These are phyloP conservation scores for Pouteria campechiana DNA, from an alignment of 179 eudicot genomes.

Conservation along the genomic window DNA sequence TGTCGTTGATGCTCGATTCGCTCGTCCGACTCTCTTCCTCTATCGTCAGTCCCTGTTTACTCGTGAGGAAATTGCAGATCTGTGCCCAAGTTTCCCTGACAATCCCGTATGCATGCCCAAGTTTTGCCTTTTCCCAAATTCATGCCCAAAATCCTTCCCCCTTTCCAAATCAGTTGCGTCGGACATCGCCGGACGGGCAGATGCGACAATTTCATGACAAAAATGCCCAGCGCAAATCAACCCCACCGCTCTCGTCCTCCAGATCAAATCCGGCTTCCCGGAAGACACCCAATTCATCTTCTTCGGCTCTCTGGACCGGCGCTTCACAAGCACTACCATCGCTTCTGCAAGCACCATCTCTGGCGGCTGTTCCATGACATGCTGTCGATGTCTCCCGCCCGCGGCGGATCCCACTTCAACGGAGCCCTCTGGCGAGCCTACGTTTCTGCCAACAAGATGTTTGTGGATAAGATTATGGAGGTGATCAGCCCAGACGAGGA, in stretches of 20 bases:
- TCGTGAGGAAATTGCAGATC: no score
- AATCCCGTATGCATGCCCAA: no score
- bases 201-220: no score
- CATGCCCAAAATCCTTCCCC: no score
- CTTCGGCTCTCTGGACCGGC: slow-evolving; percentile 44
- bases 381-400: slow-evolving; percentile 31
- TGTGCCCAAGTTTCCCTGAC: no score
- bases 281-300: slow-evolving; percentile 33
- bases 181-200: no score
- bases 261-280: slow-evolving; percentile 53
- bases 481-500: slow-evolving; percentile 36
- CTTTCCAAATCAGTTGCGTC: no score
- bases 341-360: slow-evolving; percentile 38
- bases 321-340: slow-evolving; percentile 23
- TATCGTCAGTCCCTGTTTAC: no score
- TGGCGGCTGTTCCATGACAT: slow-evolving; percentile 41
- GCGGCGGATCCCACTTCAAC: slow-evolving; percentile 28
- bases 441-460: slow-evolving; percentile 33
- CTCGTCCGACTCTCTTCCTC: no score
- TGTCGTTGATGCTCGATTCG: no score
- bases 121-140: no score
- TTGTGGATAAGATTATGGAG: slow-evolving; percentile 32
- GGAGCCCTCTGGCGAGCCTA: slow-evolving; percentile 33
- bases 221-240: no score
- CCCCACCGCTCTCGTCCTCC: slow-evolving; percentile 39